Percentiles rank a stretch among this genome's conserved stretches.
Evolutionary conservation across 2,329 filamentous ascomycete genomes (phyloP).

Genomic region (Chrysosporium keratinophilum): DNA sequence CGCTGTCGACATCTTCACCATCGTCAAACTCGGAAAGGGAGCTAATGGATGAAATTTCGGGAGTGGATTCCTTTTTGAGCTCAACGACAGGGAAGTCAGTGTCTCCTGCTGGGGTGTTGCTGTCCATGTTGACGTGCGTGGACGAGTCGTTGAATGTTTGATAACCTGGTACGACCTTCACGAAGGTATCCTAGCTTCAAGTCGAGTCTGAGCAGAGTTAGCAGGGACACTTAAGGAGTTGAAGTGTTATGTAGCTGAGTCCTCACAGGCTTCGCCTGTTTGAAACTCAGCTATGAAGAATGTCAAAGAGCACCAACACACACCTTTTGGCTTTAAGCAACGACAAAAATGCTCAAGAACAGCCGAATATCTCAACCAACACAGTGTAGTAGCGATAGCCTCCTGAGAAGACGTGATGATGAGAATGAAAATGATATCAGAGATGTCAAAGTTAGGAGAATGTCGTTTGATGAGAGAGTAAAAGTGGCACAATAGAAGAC

Average conservation of each 20-base stretch:
- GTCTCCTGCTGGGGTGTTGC: background rate
- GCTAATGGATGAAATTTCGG: background rate
- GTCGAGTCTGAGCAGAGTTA: background rate
- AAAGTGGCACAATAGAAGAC: background rate
- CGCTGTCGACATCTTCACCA: conserved; percentile 1
- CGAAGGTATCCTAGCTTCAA: too few species aligned
- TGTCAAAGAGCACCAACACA: too few species aligned
- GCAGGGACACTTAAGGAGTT: background rate
- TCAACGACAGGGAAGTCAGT: too few species aligned
- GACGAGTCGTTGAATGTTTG: too few species aligned
- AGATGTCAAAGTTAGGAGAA: background rate
- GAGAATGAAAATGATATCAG: background rate
- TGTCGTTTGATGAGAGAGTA: background rate
- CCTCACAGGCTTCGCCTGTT: background rate
- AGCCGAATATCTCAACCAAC: background rate
- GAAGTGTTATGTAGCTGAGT: background rate
- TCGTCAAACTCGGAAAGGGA: background rate
- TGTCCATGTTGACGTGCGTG: too few species aligned
- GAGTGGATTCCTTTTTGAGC: too few species aligned
- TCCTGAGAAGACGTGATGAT: background rate
- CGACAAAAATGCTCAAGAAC: too few species aligned
- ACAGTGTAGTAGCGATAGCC: background rate
- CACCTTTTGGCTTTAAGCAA: too few species aligned
- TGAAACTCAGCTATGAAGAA: background rate
- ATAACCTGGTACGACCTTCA: too few species aligned